Evolutionary conservation across 2,329 filamentous ascomycete genomes (phyloP), one percentile per base, ranked within the genome.

Genomic region (Lasiodiplodia gonubiensis): DNA sequence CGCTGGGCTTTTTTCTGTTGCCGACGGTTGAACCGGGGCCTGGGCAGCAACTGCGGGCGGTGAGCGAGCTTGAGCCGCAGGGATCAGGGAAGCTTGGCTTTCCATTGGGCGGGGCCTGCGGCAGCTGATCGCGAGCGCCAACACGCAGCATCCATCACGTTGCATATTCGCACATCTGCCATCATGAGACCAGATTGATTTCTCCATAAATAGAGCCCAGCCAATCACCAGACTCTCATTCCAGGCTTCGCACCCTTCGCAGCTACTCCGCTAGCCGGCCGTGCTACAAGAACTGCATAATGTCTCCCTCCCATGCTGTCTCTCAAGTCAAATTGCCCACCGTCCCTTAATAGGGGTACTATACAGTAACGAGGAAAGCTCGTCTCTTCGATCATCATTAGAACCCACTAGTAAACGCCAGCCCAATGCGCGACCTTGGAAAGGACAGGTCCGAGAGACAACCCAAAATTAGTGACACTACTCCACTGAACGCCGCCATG

Each of bases 1-100:
- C 37, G 59, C 59, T 63, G 59, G 57, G 23, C 46, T 63, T 63
- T 63, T 63, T 48, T 63, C 59, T 63, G 30, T 51, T 51, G 46
- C 59, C 59, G 59, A 63, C 30, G 30, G 46, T 52, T 63, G 59
- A 30, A 42, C 39, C 46, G 55, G n/a, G 57, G 23, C 46, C 57
- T 60, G 55, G 55, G 59, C 59, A 49, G 39, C 39, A 27, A 30
- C 25, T 33, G 14, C 42, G 59, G 59, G 59, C 59, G 59, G 59
- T 63, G 59, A 63, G 59, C 42, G 46, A 25, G 46, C 59, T 37
- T 51, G 42, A 30, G 12, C 16, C 21, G 42, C 57, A 61, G 57
- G 57, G 57, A 61, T 61, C 30, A 33, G 3, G 25, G 46, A 21
- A 63, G 59, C 46, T 63, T 51, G 37, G 37, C 5, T 16, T 25